phyloP scores from a whole-genome alignment of 2,329 filamentous ascomycete species.

The Emericellopsis atlantica region DNA sequence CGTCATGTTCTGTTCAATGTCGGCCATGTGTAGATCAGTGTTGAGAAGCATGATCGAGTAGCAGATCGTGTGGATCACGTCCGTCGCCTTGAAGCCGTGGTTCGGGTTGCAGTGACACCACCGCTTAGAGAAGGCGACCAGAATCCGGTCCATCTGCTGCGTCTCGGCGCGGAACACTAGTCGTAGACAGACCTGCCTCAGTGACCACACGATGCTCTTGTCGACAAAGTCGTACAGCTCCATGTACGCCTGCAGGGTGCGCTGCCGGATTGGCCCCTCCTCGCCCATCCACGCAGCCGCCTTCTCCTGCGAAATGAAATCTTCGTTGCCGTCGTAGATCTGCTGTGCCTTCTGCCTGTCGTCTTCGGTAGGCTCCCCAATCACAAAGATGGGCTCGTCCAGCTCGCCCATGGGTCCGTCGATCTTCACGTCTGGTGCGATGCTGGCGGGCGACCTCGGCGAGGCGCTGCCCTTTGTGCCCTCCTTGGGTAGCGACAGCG shows the following conservation, averaged over 20 bases:
- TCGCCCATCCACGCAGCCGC: constrained; percentile 86
- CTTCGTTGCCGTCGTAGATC: constrained; percentile 76
- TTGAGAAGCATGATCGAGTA: constrained; percentile 94
- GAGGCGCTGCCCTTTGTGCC: constrained; percentile 22
- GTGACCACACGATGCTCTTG: constrained; percentile 64
- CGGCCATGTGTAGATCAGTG: constrained; percentile 87
- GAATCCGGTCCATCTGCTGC: constrained; percentile 89
- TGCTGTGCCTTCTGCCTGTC: constrained; percentile 68
- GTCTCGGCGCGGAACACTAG: constrained; percentile 82
- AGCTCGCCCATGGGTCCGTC: constrained; percentile 27
- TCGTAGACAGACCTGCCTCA: constrained; percentile 71
- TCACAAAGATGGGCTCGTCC: constrained; percentile 44
- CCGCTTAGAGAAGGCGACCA: constrained; percentile 76
- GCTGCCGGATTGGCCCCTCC: constrained; percentile 44
- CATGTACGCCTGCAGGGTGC: constrained; percentile 69
- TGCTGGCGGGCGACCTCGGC: constrained; percentile 28
- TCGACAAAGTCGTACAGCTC: constrained; percentile 78
- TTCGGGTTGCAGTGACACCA: constrained; percentile 92
- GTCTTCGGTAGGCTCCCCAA: constrained; percentile 49
- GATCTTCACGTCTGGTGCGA: constrained; percentile 29
- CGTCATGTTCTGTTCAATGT: constrained; percentile 96
- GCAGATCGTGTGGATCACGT: constrained; percentile 93
- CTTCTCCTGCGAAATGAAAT: constrained; percentile 65
- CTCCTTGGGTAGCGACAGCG: constrained; percentile 29
- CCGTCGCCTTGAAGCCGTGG: constrained; percentile 82